phyloP scores from a whole-genome alignment of 129 eudicot genomes.

The Flaveria sonorensis region DNA sequence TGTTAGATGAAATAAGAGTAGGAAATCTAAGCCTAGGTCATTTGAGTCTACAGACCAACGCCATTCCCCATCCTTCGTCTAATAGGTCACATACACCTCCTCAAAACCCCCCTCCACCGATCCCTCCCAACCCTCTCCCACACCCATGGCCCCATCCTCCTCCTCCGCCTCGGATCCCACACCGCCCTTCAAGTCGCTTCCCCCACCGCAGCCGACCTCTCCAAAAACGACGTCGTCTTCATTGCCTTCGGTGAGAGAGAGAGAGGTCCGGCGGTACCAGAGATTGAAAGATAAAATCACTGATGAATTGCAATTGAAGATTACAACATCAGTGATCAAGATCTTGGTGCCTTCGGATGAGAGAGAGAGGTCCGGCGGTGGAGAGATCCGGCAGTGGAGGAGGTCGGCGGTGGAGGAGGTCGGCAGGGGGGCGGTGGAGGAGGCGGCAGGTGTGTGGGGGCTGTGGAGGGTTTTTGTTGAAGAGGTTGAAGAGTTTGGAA shows the following conservation, averaged over 20 bases:
- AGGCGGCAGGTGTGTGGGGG: too few relatives aligned
- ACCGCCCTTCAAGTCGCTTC: slow-evolving; percentile 42
- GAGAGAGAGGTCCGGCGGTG: slow-evolving; percentile 24
- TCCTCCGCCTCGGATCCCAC: slow-evolving; percentile 47
- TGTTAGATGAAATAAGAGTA: too few relatives aligned
- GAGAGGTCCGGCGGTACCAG: too few relatives aligned
- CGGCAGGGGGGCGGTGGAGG: too few relatives aligned
- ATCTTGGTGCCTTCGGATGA: slow-evolving; percentile 6
- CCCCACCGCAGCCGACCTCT: slow-evolving; percentile 55
- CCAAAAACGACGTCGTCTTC: slow-evolving; percentile 54
- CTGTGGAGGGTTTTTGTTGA: too few relatives aligned
- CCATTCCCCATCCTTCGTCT: slow-evolving; percentile 50
- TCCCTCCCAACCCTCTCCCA: slow-evolving; percentile 35
- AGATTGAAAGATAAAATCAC: slow-evolving; percentile 16
- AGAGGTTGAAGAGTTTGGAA: too few relatives aligned
- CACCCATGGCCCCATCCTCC: slow-evolving; percentile 38
- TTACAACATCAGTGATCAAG: not conserved
- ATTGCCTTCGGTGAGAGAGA: too few relatives aligned
- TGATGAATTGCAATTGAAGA: slow-evolving; percentile 16
- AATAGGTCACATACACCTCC: slow-evolving; percentile 57
- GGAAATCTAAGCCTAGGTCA: too few relatives aligned
- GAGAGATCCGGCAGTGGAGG: too few relatives aligned
- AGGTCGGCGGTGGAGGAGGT: too few relatives aligned
- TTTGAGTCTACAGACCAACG: slow-evolving; percentile 31
- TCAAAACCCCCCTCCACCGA: slow-evolving; percentile 44